phyloP scores from a whole-genome alignment of 768 basidiomycete genomes.

The Suillus plorans region DNA sequence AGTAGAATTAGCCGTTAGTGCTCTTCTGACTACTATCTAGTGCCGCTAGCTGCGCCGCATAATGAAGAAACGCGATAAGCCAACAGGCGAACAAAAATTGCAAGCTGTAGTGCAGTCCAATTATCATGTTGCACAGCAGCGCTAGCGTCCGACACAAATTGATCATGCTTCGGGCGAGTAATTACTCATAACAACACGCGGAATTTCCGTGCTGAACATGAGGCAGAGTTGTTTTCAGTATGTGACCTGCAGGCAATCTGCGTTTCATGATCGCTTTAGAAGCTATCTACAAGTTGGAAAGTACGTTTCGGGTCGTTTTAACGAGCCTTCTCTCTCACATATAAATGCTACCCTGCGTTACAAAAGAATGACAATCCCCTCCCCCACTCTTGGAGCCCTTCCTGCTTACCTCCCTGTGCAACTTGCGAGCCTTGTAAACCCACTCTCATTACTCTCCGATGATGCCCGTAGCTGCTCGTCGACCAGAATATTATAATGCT shows the following conservation, averaged over 20 bases:
- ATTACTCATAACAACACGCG: conserved; percentile 32
- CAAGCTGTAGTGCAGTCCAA: neutral
- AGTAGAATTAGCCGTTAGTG: neutral
- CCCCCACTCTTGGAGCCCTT: conserved; percentile 11
- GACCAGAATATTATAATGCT: conserved; percentile 36
- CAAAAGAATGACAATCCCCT: conserved; percentile 9
- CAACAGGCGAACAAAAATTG: neutral
- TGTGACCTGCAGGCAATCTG: conserved; percentile 16
- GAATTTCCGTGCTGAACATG: conserved; percentile 32
- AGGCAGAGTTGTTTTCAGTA: conserved; percentile 22
- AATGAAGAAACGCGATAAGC: neutral
- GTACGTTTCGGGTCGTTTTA: conserved; percentile 21
- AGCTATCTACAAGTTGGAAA: conserved; percentile 18
- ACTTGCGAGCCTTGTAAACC: conserved; percentile 7
- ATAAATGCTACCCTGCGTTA: conserved; percentile 25
- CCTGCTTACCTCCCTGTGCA: conserved; percentile 13
- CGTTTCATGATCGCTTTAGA: conserved; percentile 21
- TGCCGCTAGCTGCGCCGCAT: neutral
- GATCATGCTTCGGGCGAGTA: conserved; percentile 16
- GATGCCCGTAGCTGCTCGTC: conserved; percentile 24
- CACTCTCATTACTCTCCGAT: conserved; percentile 17
- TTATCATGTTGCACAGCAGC: neutral
- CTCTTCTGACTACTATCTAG: neutral
- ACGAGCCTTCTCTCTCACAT: conserved; percentile 20
- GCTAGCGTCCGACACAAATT: neutral